Conservation (phyloP, 2,329 filamentous ascomycete species). For the Ceratocystis eucalypticola region DNA sequence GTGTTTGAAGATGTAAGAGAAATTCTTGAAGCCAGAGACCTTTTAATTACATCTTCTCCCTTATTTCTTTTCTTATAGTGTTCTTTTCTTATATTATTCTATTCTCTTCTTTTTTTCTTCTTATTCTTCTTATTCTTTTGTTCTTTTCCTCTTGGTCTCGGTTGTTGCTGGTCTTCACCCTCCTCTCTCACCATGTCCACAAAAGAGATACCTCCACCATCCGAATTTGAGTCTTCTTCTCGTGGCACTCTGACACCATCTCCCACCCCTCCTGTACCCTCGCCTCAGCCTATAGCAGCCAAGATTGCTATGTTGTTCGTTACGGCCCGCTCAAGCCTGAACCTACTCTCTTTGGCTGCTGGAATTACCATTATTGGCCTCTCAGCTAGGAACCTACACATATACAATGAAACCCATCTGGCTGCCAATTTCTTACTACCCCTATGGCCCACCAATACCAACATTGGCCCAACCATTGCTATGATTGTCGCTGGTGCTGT, state of each 20-base stretch:
- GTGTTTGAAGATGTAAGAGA: neutral
- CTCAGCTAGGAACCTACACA: slow-evolving; percentile 39
- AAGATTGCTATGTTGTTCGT: slow-evolving; percentile 32
- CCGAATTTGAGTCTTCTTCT: slow-evolving; percentile 36
- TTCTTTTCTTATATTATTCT: neutral
- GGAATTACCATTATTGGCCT: slow-evolving; percentile 41
- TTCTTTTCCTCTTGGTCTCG: neutral
- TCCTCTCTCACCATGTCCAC: slow-evolving; percentile 18
- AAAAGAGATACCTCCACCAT: slow-evolving; percentile 31
- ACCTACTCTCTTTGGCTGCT: slow-evolving; percentile 36
- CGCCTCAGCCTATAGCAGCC: slow-evolving; percentile 25
- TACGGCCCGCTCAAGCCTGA: slow-evolving; percentile 35
- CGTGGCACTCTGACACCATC: slow-evolving; percentile 27
- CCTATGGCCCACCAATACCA: slow-evolving; percentile 45
- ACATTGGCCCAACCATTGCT: slow-evolving; percentile 42
- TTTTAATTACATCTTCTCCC: neutral
- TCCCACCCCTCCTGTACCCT: slow-evolving; percentile 21
- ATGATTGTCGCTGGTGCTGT: slow-evolving; percentile 40
- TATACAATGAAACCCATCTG: slow-evolving; percentile 42
- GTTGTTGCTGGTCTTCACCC: slow-evolving; percentile 9
- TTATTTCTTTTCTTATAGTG: neutral
- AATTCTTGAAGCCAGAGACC: slow-evolving; percentile 1
- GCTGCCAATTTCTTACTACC: slow-evolving; percentile 36
- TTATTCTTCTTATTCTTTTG: neutral
- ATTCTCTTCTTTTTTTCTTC: slow-evolving; percentile 9